Evolutionary conservation across 768 basidiomycete genomes (phyloP).

Genomic region (Hemileccinum rubropunctum): DNA sequence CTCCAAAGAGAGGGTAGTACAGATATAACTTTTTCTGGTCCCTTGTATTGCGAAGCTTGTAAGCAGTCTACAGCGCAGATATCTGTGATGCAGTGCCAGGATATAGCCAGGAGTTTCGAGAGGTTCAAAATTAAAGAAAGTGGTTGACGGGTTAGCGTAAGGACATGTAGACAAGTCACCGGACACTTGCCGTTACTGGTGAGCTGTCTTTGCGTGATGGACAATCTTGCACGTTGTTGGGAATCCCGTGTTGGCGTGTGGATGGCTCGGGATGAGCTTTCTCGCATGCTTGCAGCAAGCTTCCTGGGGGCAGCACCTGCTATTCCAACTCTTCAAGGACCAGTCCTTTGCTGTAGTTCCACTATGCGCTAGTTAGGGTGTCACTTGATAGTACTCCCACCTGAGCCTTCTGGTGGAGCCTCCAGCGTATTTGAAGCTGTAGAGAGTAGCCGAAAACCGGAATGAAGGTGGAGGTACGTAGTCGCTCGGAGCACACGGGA

Average conservation of each 20-base stretch:
- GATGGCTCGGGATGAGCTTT: slow-evolving; percentile 11
- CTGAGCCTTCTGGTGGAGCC: slow-evolving; percentile 59
- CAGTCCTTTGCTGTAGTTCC: slow-evolving; percentile 41
- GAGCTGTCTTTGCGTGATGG: slow-evolving; percentile 58
- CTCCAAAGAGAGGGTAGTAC: slow-evolving; percentile 72
- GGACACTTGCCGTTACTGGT: slow-evolving; percentile 55
- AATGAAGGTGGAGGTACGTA: slow-evolving; percentile 16
- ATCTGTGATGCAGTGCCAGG: slow-evolving; percentile 75
- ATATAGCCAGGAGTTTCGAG: slow-evolving; percentile 56
- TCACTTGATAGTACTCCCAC: slow-evolving; percentile 47
- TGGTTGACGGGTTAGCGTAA: slow-evolving; percentile 48
- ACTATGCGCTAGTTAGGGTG: slow-evolving; percentile 11
- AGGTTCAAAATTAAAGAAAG: slow-evolving; percentile 80
- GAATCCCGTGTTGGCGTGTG: slow-evolving; percentile 4
- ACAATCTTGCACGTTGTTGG: slow-evolving; percentile 5
- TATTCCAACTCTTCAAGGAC: slow-evolving; percentile 35
- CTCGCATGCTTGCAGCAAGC: slow-evolving; percentile 30
- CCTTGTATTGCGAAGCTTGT: slow-evolving; percentile 75
- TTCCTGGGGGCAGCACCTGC: slow-evolving; percentile 27
- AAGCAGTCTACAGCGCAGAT: slow-evolving; percentile 82
- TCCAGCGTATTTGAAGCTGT: slow-evolving; percentile 64
- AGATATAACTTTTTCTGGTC: slow-evolving; percentile 85
- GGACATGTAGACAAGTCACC: background rate
- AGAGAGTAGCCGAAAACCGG: slow-evolving; percentile 17
- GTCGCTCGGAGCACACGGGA: background rate